These are phyloP conservation scores for Backusella mclennaniae DNA, from an alignment of 192 early-diverging fungal species.

Conservation along the genomic window DNA sequence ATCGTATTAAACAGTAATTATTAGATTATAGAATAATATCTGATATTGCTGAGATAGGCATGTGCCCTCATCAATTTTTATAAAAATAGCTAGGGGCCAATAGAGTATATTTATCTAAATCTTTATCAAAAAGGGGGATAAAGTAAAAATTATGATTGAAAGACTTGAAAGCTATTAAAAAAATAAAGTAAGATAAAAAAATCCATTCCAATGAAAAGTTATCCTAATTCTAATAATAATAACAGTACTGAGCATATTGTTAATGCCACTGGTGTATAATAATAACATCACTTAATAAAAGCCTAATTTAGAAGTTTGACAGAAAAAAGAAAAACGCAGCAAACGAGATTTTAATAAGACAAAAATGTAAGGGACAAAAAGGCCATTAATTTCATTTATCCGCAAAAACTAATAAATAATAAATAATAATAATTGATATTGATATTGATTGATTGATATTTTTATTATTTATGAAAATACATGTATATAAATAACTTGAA, in stretches of 20 bases:
- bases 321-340: neutral
- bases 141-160: neutral
- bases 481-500: neutral
- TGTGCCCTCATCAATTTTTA: neutral
- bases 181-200: neutral
- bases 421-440: neutral
- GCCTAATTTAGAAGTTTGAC: conserved; percentile 6
- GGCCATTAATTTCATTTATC: neutral
- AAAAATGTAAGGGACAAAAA: conserved; percentile 5
- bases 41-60: neutral
- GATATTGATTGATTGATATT: neutral
- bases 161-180: neutral
- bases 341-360: neutral
- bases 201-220: neutral
- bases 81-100: neutral
- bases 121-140: neutral
- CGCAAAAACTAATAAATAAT: neutral
- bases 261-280: neutral
- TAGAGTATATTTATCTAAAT: neutral
- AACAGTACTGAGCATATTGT: neutral
- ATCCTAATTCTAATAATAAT: neutral
- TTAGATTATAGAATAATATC: neutral
- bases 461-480: neutral
- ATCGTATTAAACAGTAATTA: neutral
- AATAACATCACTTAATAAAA: neutral